A percentile compares a stretch with the other conserved stretches of the same genome.
Evolutionary conservation across 176 grass and related monocot species (phyloP).

Genomic region (Eragrostis curvula): DNA sequence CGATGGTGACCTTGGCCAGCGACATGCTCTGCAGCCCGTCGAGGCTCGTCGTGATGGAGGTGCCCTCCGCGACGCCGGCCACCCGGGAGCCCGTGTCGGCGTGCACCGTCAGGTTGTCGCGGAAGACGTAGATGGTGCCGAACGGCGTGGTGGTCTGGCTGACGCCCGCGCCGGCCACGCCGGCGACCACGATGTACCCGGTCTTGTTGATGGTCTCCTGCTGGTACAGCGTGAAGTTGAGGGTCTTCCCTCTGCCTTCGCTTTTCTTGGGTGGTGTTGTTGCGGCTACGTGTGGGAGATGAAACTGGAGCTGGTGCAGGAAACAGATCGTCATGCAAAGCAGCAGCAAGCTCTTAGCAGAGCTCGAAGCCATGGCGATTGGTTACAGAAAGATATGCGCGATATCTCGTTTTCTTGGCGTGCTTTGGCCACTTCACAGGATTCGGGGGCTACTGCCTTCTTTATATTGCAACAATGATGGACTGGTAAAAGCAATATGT

Average conservation of each 20-base stretch:
- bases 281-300: neutral
- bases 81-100: constrained; percentile 44
- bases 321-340: neutral
- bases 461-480: neutral
- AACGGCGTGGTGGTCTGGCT: constrained; percentile 80
- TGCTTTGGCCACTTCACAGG: neutral
- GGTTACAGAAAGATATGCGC: no score
- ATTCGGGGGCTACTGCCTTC: neutral
- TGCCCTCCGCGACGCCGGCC: constrained; percentile 61
- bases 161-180: constrained; percentile 53
- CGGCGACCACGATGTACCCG: constrained; percentile 60
- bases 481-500: neutral
- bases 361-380: neutral
- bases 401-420: no score
- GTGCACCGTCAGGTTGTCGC: constrained; percentile 63
- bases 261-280: neutral
- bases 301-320: constrained; percentile 1
- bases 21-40: constrained; percentile 71
- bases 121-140: constrained; percentile 74
- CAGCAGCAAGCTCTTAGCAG: constrained; percentile 5
- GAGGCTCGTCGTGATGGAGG: constrained; percentile 63
- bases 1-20: constrained; percentile 63
- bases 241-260: constrained; percentile 39
- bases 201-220: constrained; percentile 85
- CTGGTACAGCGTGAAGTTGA: constrained; percentile 73